Evolutionary conservation across 495 filamentous ascomycete species (phyloP).

Genomic region (Diplogelasinospora grovesii): DNA sequence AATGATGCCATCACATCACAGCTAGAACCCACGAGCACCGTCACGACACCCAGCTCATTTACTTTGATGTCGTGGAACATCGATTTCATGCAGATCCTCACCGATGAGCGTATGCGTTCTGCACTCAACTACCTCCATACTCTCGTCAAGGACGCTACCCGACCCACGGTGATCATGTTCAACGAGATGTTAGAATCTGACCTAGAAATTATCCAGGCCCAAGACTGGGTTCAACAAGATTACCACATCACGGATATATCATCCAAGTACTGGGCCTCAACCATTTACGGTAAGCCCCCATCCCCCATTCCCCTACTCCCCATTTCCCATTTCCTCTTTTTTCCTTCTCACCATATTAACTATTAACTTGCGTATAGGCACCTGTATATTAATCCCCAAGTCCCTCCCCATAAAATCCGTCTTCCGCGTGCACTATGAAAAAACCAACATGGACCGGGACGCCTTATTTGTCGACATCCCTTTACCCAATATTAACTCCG

Average conservation of each 20-base stretch:
- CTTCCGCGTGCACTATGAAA: conserved; percentile 40
- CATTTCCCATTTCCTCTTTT: too few species aligned
- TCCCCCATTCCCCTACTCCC: too few species aligned
- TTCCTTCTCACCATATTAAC: conserved; percentile 20
- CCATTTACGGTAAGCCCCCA: conserved; percentile 6
- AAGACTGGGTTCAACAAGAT: conserved; percentile 34
- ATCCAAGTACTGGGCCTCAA: conserved; percentile 6
- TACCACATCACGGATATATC: conserved; percentile 45
- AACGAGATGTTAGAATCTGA: conserved; percentile 43
- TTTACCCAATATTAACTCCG: conserved; percentile 10
- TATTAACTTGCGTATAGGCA: conserved; percentile 34
- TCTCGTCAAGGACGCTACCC: conserved; percentile 11
- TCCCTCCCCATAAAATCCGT: conserved; percentile 30
- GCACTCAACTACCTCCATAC: conserved; percentile 35
- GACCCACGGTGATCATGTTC: conserved; percentile 40
- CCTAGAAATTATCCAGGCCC: conserved; percentile 30
- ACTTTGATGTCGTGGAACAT: conserved; percentile 47
- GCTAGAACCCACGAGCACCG: too few species aligned
- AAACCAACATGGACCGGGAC: conserved; percentile 42
- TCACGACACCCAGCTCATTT: too few species aligned
- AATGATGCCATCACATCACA: too few species aligned
- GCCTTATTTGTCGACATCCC: conserved; percentile 45
- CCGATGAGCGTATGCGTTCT: conserved; percentile 33
- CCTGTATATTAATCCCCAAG: conserved; percentile 43
- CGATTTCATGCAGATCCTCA: conserved; percentile 37